Evolutionary conservation across 169 alveolate genomes (phyloP), one percentile per base, ranked within the genome.

Genomic region (Cryptosporidium xiaoi): DNA sequence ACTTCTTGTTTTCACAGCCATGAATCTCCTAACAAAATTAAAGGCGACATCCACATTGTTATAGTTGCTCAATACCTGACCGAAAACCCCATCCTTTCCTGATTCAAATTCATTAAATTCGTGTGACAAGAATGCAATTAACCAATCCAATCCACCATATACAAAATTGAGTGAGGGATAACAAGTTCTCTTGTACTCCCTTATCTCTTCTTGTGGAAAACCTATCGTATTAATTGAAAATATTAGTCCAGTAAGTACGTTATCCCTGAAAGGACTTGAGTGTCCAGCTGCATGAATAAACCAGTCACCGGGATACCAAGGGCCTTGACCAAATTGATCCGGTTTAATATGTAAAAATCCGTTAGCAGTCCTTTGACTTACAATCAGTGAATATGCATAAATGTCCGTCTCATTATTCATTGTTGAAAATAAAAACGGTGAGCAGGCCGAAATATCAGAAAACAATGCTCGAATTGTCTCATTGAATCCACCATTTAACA

Each of bases 231-330:
- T 77, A 6, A 77, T 60, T 16, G 71, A 34, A 66, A 29, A 77
- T 18, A 77, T 5, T 13, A 55, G 7, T 27, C 87, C 87, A 34
- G 87, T 34, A 29, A 77, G 48, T 7, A 62, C 87, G 40, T 77
- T 77, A 36, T 77, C 87, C 56, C 87, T 77, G 27, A 77, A 77
- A 3, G 87, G 87, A 24, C 87, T 77, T 27, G 27, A 36, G 15
- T 56, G 71, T 7, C 77, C 87, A 12, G 87, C 87, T n/a, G 87
- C 87, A 40, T 77, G 87, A 44, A 77, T 62, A 20, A 77, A 77
- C 62, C 65, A 27, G 7, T 77, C 87, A 5, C 87, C 87, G 18
- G 71, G 87, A 36, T 56, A 33, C 87, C 87, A 77, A 46, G 87
- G 87, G 36, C 87, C 87, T 16, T 77, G 77, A 29, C 87, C 87